Conservation (phyloP, 2,329 filamentous ascomycete species). For the Chrysosphaeria jannelii region DNA sequence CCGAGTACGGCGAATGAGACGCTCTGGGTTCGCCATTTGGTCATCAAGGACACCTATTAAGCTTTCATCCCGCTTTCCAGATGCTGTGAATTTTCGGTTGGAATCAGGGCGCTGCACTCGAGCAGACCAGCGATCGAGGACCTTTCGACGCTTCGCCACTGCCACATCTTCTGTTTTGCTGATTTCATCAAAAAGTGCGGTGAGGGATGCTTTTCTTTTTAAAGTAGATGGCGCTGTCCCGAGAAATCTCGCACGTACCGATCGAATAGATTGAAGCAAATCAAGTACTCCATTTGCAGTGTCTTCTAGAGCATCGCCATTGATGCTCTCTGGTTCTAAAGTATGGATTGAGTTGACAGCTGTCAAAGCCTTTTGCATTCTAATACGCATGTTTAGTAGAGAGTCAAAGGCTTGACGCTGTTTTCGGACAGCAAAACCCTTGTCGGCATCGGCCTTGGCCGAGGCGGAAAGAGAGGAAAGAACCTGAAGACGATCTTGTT, state of each 20-base stretch:
- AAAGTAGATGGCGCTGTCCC: constrained; percentile 15
- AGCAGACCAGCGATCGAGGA: constrained; percentile 70
- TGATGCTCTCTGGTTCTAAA: constrained; percentile 12
- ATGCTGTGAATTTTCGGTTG: no score
- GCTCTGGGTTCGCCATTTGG: constrained; percentile 34
- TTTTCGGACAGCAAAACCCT: constrained; percentile 59
- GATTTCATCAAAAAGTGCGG: constrained; percentile 42
- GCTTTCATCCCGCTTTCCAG: constrained; percentile 19
- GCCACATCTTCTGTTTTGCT: constrained; percentile 29
- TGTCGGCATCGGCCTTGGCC: constrained; percentile 47
- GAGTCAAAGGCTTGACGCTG: constrained; percentile 71
- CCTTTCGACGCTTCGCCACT: constrained; percentile 30
- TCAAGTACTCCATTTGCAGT: constrained; percentile 33
- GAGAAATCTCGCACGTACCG: constrained; percentile 31
- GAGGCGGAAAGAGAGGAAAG: constrained; percentile 29
- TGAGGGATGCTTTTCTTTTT: constrained; percentile 2
- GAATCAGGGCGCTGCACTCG: constrained; percentile 33
- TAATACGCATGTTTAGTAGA: constrained; percentile 68
- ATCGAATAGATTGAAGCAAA: constrained; percentile 55
- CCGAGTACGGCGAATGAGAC: constrained; percentile 36
- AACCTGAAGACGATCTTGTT: constrained; percentile 33
- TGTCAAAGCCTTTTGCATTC: constrained; percentile 70
- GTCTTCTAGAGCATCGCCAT: constrained; percentile 21
- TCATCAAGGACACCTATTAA: constrained; percentile 37
- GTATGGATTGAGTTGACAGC: constrained; percentile 43